These are phyloP conservation scores for Beauveria sp. DNA, from an alignment of 2,329 filamentous ascomycete species.

Conservation along the genomic window DNA sequence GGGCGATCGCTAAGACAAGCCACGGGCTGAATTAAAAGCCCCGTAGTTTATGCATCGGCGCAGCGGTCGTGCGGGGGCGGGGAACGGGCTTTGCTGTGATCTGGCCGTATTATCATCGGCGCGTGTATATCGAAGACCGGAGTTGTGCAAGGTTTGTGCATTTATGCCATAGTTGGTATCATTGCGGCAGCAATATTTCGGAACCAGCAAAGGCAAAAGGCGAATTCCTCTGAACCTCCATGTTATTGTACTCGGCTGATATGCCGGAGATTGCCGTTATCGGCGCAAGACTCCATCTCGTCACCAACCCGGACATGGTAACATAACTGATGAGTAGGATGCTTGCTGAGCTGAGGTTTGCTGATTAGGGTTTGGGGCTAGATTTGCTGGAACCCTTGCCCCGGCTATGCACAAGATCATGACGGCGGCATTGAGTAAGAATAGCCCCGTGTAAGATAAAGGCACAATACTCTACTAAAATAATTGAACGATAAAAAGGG, in stretches of 20 bases:
- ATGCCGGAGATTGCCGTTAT: neutral
- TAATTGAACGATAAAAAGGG: too few species aligned
- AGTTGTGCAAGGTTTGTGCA: neutral
- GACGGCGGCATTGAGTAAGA: too few species aligned
- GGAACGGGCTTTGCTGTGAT: neutral
- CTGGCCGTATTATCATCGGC: neutral
- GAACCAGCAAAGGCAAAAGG: neutral
- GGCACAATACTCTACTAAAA: too few species aligned
- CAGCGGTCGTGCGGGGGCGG: slow-evolving; percentile 1
- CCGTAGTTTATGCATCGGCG: slow-evolving; percentile 3
- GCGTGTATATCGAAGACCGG: neutral
- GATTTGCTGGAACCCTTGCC: slow-evolving; percentile 2
- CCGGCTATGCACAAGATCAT: too few species aligned
- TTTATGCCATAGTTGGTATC: too few species aligned
- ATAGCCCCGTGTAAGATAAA: too few species aligned
- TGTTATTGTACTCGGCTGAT: neutral
- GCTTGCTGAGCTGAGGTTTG: neutral
- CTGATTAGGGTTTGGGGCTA: slow-evolving; percentile 12
- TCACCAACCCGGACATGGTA: neutral
- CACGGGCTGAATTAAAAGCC: neutral
- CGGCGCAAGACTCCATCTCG: neutral
- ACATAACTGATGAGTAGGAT: too few species aligned
- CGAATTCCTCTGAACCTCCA: neutral
- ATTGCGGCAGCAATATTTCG: too few species aligned
- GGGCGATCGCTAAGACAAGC: too few species aligned